Conservation (phyloP, 2,329 filamentous ascomycete species). For the Dothidotthia symphoricarpi region DNA sequence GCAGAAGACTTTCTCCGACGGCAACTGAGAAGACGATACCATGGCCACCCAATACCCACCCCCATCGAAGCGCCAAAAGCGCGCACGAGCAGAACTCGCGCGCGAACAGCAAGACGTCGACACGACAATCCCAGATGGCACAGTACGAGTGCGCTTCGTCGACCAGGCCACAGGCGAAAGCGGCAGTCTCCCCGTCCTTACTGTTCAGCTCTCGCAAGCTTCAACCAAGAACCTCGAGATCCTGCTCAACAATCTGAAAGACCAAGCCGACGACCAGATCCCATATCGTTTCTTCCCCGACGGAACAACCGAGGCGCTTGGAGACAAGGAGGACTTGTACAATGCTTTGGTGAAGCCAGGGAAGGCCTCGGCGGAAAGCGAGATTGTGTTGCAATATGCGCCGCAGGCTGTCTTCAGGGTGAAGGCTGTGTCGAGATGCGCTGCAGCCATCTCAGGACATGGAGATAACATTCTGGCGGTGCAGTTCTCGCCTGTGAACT, state of each 20-base stretch:
- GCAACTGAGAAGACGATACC: conserved; percentile 1
- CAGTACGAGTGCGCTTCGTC: conserved; percentile 81
- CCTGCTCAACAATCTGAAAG: conserved; percentile 79
- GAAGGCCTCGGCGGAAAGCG: conserved; percentile 56
- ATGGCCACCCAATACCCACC: conserved; percentile 86
- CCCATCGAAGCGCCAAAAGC: conserved; percentile 82
- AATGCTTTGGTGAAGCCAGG: conserved; percentile 43
- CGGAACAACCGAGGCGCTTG: conserved; percentile 44
- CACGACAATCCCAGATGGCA: conserved; percentile 65
- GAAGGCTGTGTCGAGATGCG: conserved; percentile 85
- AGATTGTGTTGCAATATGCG: conserved; percentile 62
- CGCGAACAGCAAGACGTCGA: conserved; percentile 73
- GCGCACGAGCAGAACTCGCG: conserved; percentile 69
- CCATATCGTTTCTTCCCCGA: conserved; percentile 65
- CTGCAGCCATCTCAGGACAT: conserved; percentile 84
- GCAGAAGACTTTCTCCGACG: not conserved
- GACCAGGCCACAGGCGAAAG: conserved; percentile 70
- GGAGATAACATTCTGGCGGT: conserved; percentile 85
- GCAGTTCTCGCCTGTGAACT: conserved; percentile 78
- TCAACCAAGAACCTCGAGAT: conserved; percentile 86
- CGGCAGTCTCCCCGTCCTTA: conserved; percentile 66
- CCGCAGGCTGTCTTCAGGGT: conserved; percentile 94
- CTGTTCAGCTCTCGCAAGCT: conserved; percentile 78
- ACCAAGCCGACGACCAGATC: conserved; percentile 61
- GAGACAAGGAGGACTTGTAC: conserved; percentile 49